Evolutionary conservation across 306 rosid species (phyloP).

Genomic region (Arachis stenosperma): DNA sequence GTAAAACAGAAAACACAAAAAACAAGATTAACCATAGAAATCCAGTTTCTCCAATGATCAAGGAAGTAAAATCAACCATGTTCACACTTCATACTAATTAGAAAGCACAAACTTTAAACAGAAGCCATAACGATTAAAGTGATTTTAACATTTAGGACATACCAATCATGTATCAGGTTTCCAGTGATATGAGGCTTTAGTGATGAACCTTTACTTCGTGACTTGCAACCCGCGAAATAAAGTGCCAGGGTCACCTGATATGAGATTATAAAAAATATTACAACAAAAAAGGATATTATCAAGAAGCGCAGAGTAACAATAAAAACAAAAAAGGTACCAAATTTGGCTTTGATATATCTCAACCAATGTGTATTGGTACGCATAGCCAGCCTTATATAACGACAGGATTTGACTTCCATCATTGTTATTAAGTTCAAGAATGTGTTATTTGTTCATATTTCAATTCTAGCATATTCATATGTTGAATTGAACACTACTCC

Average conservation of each 20-base stretch:
- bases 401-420: no score
- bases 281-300: slow-evolving; percentile 22
- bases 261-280: slow-evolving; percentile 27
- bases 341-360: neutral
- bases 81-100: slow-evolving; percentile 15
- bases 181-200: slow-evolving; percentile 77
- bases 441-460: no score
- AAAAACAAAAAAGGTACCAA: slow-evolving; percentile 8
- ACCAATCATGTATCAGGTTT: slow-evolving; percentile 83
- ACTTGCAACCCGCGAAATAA: slow-evolving; percentile 68
- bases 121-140: slow-evolving; percentile 26
- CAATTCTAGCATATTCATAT: neutral
- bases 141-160: slow-evolving; percentile 39
- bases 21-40: slow-evolving; percentile 33
- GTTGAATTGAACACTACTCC: neutral
- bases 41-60: neutral
- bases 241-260: slow-evolving; percentile 71
- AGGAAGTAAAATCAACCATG: slow-evolving; percentile 27
- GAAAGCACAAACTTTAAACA: neutral
- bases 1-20: slow-evolving; percentile 29
- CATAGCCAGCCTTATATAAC: no score
- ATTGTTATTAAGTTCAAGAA: no score
- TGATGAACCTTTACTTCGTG: slow-evolving; percentile 71
- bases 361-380: no score
- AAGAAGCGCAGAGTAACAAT: neutral